phyloP scores from a whole-genome alignment of 306 rosid species.

The Vigna trinervia region DNA sequence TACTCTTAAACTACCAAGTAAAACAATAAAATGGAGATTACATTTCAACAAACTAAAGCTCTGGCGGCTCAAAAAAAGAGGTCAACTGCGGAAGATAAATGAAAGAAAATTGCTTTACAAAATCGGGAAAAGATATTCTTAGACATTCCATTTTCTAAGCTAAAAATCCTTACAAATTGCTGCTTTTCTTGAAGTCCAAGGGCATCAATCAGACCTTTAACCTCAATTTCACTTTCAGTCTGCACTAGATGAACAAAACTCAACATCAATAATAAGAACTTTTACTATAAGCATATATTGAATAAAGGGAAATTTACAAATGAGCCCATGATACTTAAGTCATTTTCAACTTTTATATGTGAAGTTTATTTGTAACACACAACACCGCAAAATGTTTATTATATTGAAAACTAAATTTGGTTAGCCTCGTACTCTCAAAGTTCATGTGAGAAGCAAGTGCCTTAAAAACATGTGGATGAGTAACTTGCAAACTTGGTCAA shows the following conservation, averaged over 20 bases:
- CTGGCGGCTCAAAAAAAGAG: slow-evolving; percentile 31
- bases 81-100: slow-evolving; percentile 17
- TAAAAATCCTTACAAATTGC: slow-evolving; percentile 71
- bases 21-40: slow-evolving; percentile 36
- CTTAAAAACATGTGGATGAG: background rate
- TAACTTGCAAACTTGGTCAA: background rate
- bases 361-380: background rate
- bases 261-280: slow-evolving; percentile 16
- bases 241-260: slow-evolving; percentile 49
- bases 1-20: slow-evolving; percentile 21
- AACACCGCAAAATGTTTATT: background rate
- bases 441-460: slow-evolving; percentile 8
- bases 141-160: background rate
- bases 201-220: slow-evolving; percentile 66
- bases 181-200: slow-evolving; percentile 90
- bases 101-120: slow-evolving; percentile 22
- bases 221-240: slow-evolving; percentile 85
- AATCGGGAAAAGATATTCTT: slow-evolving; percentile 19
- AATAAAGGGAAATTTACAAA: slow-evolving; percentile 14
- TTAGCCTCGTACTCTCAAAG: slow-evolving; percentile 16
- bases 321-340: background rate
- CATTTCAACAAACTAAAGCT: slow-evolving; percentile 24
- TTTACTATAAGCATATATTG: slow-evolving; percentile 27
- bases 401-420: slow-evolving; percentile 7
- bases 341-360: slow-evolving; percentile 20